Conservation (phyloP, 23 red algal species). For the Gracilaria gracilis region DNA sequence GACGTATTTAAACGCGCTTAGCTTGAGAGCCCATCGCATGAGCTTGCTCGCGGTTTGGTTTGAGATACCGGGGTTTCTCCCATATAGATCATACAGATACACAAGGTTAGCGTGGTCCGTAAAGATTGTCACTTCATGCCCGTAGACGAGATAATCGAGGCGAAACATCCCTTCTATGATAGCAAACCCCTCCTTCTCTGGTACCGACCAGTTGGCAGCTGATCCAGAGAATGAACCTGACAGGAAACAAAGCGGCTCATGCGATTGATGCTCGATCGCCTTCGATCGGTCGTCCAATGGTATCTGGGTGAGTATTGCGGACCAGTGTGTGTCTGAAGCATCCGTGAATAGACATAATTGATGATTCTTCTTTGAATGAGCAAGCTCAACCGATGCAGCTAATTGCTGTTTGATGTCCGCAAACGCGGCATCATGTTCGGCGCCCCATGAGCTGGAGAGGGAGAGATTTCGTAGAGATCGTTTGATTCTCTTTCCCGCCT, state of each 20-base stretch:
- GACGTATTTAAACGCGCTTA: background rate
- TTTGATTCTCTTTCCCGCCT: slow-evolving; percentile 16
- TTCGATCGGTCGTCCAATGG: background rate
- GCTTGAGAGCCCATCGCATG: slow-evolving; percentile 28
- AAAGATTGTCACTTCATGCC: too few relatives aligned
- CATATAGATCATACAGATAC: background rate
- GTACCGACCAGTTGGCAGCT: too few relatives aligned
- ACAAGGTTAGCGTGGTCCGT: too few relatives aligned
- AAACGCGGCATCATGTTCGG: slow-evolving; percentile 47
- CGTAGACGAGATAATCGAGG: too few relatives aligned
- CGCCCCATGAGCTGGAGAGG: slow-evolving; percentile 23
- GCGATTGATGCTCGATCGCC: slow-evolving; percentile 14
- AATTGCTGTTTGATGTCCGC: slow-evolving; percentile 45
- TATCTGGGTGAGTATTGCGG: slow-evolving; percentile 33
- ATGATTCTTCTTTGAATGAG: slow-evolving; percentile 21
- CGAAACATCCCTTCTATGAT: too few relatives aligned
- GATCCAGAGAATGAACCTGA: too few relatives aligned
- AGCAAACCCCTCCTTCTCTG: too few relatives aligned
- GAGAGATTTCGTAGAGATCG: slow-evolving; percentile 35
- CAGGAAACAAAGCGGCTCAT: background rate
- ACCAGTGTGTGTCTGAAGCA: slow-evolving; percentile 42
- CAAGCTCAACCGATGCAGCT: slow-evolving; percentile 33
- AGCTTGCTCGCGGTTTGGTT: slow-evolving; percentile 29
- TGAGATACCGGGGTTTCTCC: slow-evolving; percentile 23
- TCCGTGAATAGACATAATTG: slow-evolving; percentile 38